A percentile compares a stretch with the other conserved stretches of the same genome.
Conservation (phyloP, 164 flowering plant species). For the Buxus sempervirens region DNA sequence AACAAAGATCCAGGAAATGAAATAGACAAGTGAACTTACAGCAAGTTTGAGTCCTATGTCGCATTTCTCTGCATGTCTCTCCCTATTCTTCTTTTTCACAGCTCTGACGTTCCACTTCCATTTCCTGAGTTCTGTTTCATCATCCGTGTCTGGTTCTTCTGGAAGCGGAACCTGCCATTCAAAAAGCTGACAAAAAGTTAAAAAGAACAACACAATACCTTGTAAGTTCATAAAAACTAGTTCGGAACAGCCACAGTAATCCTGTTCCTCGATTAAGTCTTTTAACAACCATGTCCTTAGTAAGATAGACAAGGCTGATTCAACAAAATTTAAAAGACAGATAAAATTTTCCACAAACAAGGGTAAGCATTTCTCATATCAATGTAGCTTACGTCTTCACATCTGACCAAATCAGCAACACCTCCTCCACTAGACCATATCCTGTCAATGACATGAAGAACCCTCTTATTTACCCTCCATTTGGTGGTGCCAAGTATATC, state of each 20-base stretch:
- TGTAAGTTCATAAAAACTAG: too few relatives aligned
- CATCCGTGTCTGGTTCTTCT: slow-evolving; percentile 77
- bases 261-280: too few relatives aligned
- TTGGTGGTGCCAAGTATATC: slow-evolving; percentile 87
- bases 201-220: too few relatives aligned
- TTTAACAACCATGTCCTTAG: too few relatives aligned
- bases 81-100: slow-evolving; percentile 71
- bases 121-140: slow-evolving; percentile 55
- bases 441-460: slow-evolving; percentile 75
- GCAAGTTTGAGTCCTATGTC: slow-evolving; percentile 89
- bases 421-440: slow-evolving; percentile 93
- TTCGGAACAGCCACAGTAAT: too few relatives aligned
- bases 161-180: slow-evolving; percentile 66
- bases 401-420: slow-evolving; percentile 75
- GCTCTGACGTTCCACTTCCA: slow-evolving; percentile 86
- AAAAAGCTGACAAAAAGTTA: background rate
- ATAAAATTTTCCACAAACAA: background rate
- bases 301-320: too few relatives aligned
- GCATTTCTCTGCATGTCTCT: slow-evolving; percentile 88
- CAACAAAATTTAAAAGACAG: background rate
- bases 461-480: slow-evolving; percentile 88
- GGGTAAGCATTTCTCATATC: slow-evolving; percentile 1
- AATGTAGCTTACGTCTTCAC: slow-evolving; percentile 66
- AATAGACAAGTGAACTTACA: slow-evolving; percentile 32
- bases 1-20: background rate